A percentile compares a stretch with the other conserved stretches of the same genome.
Conservation (phyloP, 345 rosid species). For the Eucalyptus curtisii region DNA sequence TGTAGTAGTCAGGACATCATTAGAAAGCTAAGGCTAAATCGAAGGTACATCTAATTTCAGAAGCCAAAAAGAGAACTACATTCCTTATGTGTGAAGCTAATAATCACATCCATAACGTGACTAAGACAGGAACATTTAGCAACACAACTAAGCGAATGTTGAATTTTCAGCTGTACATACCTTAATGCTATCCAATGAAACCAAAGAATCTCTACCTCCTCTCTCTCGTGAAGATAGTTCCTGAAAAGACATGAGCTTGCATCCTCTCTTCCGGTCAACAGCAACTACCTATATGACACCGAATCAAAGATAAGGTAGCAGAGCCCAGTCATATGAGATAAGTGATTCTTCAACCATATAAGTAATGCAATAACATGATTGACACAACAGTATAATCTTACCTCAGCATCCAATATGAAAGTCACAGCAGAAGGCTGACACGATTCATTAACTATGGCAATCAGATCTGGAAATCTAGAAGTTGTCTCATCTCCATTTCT, state of each 20-base stretch:
- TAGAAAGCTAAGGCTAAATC: neutral
- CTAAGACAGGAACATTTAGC: neutral
- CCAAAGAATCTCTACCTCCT: conserved; percentile 58
- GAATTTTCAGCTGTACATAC: conserved; percentile 10
- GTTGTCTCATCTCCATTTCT: conserved; percentile 91
- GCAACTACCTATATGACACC: conserved; percentile 61
- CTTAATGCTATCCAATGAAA: conserved; percentile 53
- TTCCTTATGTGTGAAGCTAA: neutral
- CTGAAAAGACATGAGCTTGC: conserved; percentile 87
- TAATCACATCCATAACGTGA: neutral
- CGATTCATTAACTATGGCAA: conserved; percentile 37
- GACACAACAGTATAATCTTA: conserved; percentile 11
- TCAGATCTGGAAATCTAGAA: conserved; percentile 64
- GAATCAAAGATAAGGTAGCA: neutral
- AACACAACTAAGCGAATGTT: neutral
- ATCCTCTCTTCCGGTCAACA: conserved; percentile 58
- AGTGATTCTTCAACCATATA: neutral
- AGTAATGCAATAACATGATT: neutral
- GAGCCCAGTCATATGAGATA: neutral
- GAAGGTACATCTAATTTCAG: neutral
- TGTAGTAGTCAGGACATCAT: neutral
- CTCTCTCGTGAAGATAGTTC: conserved; percentile 83
- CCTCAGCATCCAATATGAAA: conserved; percentile 88
- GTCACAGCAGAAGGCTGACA: conserved; percentile 44
- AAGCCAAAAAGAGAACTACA: neutral